These are phyloP conservation scores for Aplosporella prunicola DNA, from an alignment of 2,329 filamentous ascomycete genomes.

Conservation along the genomic window DNA sequence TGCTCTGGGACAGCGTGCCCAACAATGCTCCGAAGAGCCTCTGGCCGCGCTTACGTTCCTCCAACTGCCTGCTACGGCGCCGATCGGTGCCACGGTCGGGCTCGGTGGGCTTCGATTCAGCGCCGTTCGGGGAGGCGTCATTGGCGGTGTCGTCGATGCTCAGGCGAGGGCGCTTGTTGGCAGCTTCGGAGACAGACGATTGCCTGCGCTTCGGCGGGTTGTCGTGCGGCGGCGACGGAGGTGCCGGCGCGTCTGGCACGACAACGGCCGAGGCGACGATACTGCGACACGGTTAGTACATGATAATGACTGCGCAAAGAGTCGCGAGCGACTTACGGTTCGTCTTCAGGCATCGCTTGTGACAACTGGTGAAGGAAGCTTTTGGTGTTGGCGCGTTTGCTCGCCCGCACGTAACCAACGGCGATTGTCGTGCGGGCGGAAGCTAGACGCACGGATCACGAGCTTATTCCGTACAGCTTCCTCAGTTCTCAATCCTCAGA, in stretches of 20 bases:
- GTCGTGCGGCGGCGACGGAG: constrained; percentile 21
- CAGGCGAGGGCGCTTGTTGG: constrained; percentile 45
- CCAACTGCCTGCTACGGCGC: constrained; percentile 43
- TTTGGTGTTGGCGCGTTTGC: too few relatives aligned
- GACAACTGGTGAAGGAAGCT: neutral
- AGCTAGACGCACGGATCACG: too few relatives aligned
- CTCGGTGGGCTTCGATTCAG: constrained; percentile 14
- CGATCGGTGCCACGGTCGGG: constrained; percentile 23
- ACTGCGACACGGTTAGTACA: constrained; percentile 16
- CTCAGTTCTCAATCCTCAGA: too few relatives aligned
- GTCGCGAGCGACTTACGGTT: constrained; percentile 7
- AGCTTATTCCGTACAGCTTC: too few relatives aligned
- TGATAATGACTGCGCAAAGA: too few relatives aligned
- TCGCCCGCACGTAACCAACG: too few relatives aligned
- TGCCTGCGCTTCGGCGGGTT: constrained; percentile 41
- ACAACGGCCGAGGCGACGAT: constrained; percentile 46
- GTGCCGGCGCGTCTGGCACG: constrained; percentile 35
- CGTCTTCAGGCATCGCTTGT: constrained; percentile 11
- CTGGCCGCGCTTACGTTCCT: constrained; percentile 78
- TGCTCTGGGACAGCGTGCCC: constrained; percentile 66
- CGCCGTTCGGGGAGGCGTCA: constrained; percentile 16
- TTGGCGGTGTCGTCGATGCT: constrained; percentile 24
- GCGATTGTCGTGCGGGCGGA: too few relatives aligned
- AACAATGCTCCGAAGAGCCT: constrained; percentile 77
- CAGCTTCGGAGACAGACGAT: constrained; percentile 43